phyloP scores from a whole-genome alignment of 2,329 filamentous ascomycete genomes.

The Penicillium sp. region DNA sequence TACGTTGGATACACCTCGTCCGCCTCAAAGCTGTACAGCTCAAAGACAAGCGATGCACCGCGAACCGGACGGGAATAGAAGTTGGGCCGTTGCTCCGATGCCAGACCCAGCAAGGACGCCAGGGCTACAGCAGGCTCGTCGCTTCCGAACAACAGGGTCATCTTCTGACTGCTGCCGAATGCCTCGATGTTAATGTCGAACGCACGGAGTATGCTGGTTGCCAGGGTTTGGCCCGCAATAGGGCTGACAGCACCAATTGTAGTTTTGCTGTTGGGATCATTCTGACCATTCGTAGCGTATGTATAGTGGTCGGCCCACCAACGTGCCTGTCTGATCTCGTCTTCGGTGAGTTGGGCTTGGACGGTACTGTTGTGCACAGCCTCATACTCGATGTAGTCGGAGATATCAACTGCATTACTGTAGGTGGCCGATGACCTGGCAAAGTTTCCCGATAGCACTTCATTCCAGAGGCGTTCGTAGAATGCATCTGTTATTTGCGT shows the following conservation, averaged over 20 bases:
- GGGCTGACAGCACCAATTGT: conserved; percentile 37
- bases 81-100: conserved; percentile 39
- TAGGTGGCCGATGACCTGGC: conserved; percentile 48
- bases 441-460: conserved; percentile 48
- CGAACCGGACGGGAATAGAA: conserved; percentile 54
- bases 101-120: conserved; percentile 49
- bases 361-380: conserved; percentile 54
- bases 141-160: conserved; percentile 54
- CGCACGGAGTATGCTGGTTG: conserved; percentile 40
- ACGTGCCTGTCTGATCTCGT: conserved; percentile 41
- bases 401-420: conserved; percentile 56
- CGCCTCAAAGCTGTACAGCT: conserved; percentile 51
- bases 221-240: conserved; percentile 48
- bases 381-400: conserved; percentile 59
- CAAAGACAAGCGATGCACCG: conserved; percentile 54
- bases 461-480: conserved; percentile 50
- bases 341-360: conserved; percentile 30
- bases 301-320: conserved; percentile 53
- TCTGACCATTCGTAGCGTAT: conserved; percentile 52
- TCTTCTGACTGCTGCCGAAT: conserved; percentile 43
- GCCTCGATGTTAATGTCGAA: conserved; percentile 43
- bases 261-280: conserved; percentile 31
- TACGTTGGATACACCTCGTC: conserved; percentile 38
- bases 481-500: conserved; percentile 43
- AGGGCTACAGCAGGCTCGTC: conserved; percentile 55